Base-by-base conservation (phyloP, 306 rosid species). In the Senna siamea region DNA sequence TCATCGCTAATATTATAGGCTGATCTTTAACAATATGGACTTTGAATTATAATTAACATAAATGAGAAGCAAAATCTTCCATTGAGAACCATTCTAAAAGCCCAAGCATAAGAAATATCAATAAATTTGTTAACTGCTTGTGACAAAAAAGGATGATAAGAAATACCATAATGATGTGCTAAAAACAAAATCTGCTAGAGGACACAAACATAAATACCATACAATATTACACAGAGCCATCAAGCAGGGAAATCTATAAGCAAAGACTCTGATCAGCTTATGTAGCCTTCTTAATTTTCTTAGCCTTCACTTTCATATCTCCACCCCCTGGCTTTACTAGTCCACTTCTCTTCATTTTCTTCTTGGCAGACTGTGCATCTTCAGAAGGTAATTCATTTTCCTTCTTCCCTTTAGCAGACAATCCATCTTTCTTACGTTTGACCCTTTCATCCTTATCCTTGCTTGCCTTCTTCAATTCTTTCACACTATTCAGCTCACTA, bases 321-420 rank as follows among this genome's bases (percentile, higher is more conserved):
- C 44, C 85, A 66, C 58, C 63, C 52, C 81, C 57, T 83, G 53
- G 72, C 66, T 80, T 69, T 57, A 40, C 69, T 38, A 40, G 17
- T 32, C 64, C 79, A 76, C 72, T 81, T 79, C 28, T 78, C 84
- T 80, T 76, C 78, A 54, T 70, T 84, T 67, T 76, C 81, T 79
- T 82, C 68, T 51, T 66, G 5, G 65, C 77, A 1, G 80, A 66
- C 17, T 35, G 74, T 52, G 43, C 80, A 5, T 81, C 82, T 73
- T 54, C 28, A 14, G 9, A 51, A 22, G 70, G 20, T 34, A 60
- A 43, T 41, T 54, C 75, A 11, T 40, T 69, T 44, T 17, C 57
- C 72, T 84, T 84, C 79, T 72, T 78, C 65, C 15, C 73, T 47
- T 84, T 82, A 0, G 19, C 65, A 46, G 79, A 48, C 78, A 53